phyloP scores from a whole-genome alignment of 345 rosid genomes.

The Syzygium aqueum region DNA sequence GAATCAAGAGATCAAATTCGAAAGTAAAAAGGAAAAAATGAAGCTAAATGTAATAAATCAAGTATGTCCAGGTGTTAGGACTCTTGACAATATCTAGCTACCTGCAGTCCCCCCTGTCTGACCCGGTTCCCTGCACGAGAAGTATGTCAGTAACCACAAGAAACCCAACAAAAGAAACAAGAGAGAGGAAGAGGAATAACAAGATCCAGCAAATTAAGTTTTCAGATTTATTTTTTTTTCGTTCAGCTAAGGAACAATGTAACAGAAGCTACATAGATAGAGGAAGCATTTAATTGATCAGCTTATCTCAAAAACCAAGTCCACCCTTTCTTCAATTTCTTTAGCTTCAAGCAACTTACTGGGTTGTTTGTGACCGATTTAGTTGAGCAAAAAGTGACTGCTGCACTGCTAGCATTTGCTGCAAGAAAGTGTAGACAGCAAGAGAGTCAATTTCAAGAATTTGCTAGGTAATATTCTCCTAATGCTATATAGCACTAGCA shows the following conservation, averaged over 20 bases:
- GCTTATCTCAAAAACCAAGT: background rate
- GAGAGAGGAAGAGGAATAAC: background rate
- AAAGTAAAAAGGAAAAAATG: background rate
- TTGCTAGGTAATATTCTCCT: background rate
- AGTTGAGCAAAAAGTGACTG: slow-evolving; percentile 63
- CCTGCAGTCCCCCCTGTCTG: slow-evolving; percentile 52
- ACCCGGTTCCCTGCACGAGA: slow-evolving; percentile 36
- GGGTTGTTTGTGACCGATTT: slow-evolving; percentile 44
- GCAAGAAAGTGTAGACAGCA: slow-evolving; percentile 10
- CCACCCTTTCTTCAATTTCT: background rate
- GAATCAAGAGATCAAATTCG: background rate
- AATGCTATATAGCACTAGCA: background rate
- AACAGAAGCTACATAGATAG: background rate
- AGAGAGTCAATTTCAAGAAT: background rate
- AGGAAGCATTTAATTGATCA: background rate
- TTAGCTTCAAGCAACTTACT: slow-evolving; percentile 28
- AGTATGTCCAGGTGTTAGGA: background rate
- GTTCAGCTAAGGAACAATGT: background rate
- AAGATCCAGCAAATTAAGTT: background rate
- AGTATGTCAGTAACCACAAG: background rate
- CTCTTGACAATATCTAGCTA: slow-evolving; percentile 3
- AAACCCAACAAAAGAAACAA: background rate
- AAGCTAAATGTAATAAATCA: background rate
- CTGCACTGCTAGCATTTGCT: slow-evolving; percentile 58
- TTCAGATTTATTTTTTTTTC: background rate